phyloP scores from a whole-genome alignment of 306 rosid species.

The Fragaria ananassa region DNA sequence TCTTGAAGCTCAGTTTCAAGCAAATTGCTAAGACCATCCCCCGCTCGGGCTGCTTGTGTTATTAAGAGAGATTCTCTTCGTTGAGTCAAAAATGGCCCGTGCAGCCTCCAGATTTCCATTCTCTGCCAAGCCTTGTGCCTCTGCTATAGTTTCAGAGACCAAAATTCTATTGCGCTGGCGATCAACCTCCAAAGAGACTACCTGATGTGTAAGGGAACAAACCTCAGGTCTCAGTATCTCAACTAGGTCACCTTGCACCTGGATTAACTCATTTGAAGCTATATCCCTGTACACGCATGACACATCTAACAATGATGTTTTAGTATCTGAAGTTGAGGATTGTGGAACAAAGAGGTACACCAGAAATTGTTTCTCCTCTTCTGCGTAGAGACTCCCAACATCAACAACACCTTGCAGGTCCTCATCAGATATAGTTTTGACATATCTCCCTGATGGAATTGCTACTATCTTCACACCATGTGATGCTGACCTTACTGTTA shows the following conservation, averaged over 20 bases:
- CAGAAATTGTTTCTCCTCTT: conserved; percentile 34
- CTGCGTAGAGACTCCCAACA: conserved; percentile 29
- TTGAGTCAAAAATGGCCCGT: conserved; percentile 6
- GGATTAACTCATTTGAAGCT: neutral
- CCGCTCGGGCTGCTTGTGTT: conserved; percentile 13
- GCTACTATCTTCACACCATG: conserved; percentile 9
- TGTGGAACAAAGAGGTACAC: conserved; percentile 28
- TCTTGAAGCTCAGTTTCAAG: conserved; percentile 13
- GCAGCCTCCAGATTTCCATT: conserved; percentile 11
- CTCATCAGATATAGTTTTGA: conserved; percentile 16
- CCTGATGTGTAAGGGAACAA: conserved; percentile 2
- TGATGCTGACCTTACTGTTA: conserved; percentile 25
- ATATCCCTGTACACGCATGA: conserved; percentile 12
- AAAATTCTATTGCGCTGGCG: conserved; percentile 13
- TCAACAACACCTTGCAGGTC: conserved; percentile 18
- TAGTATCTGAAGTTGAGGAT: neutral
- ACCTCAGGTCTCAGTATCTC: conserved; percentile 2
- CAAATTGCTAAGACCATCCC: conserved; percentile 8
- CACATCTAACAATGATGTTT: conserved; percentile 10
- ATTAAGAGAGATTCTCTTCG: neutral
- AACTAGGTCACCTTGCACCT: neutral
- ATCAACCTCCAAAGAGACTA: conserved; percentile 14
- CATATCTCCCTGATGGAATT: conserved; percentile 14
- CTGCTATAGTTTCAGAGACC: conserved; percentile 7
- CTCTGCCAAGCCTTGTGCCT: conserved; percentile 15